These are phyloP conservation scores for Neurospora sp. DNA, from an alignment of 495 filamentous ascomycete species.

Conservation along the genomic window DNA sequence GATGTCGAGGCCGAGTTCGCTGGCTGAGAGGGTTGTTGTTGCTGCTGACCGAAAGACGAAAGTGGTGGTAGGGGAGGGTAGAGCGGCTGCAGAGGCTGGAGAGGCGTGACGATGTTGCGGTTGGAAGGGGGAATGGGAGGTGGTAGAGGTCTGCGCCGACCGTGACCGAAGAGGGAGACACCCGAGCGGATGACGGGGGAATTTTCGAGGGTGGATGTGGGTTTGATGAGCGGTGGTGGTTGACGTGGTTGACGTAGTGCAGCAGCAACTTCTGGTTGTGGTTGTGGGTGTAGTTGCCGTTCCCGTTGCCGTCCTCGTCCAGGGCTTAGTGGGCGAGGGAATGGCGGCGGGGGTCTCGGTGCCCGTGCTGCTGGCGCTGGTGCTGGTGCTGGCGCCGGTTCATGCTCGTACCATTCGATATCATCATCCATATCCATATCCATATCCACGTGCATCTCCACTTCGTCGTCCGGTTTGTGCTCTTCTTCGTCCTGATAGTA, in stretches of 20 bases:
- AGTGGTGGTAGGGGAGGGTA: background rate
- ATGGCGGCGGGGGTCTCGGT: background rate
- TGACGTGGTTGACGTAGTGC: background rate
- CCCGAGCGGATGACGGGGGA: background rate
- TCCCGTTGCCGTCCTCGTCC: background rate
- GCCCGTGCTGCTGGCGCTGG: background rate
- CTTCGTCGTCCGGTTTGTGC: background rate
- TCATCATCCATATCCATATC: background rate
- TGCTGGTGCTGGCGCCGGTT: background rate
- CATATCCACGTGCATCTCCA: background rate
- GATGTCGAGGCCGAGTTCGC: background rate
- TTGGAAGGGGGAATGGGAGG: background rate
- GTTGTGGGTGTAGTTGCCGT: background rate
- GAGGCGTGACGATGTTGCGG: background rate
- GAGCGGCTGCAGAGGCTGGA: background rate
- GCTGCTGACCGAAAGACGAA: background rate
- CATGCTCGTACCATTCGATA: background rate
- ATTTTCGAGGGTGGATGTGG: background rate
- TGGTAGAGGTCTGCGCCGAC: background rate
- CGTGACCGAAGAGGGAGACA: background rate
- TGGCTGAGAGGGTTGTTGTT: background rate
- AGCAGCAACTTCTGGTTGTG: background rate
- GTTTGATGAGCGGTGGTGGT: background rate
- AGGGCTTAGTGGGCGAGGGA: background rate
- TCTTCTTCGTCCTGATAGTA: conserved; percentile 1